Percentiles rank a stretch among this genome's conserved stretches.
Conservation (phyloP, 2,329 filamentous ascomycete species). For the Xylaria sp. region DNA sequence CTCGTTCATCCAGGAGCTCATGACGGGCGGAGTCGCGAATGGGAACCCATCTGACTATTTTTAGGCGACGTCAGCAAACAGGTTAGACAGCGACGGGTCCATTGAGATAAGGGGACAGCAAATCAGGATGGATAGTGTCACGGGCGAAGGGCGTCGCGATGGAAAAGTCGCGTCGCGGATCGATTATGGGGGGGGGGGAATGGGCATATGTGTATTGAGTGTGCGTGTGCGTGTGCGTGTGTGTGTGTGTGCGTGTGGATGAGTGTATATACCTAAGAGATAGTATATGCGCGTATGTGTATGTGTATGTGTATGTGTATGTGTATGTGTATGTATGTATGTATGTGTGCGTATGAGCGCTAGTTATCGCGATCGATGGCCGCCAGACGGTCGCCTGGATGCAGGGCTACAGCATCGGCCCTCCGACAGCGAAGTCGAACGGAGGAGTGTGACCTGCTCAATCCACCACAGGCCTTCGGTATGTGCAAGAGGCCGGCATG, state of each 20-base stretch:
- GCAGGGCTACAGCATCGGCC: conserved; percentile 24
- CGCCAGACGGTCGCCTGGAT: conserved; percentile 12
- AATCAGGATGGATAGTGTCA: conserved; percentile 44
- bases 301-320: conserved; percentile 10
- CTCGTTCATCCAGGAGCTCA: conserved; percentile 76
- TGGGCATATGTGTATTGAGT: not conserved
- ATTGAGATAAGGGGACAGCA: conserved; percentile 45
- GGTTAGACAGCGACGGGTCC: conserved; percentile 42
- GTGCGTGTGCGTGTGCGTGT: not conserved
- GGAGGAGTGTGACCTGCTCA: conserved; percentile 7
- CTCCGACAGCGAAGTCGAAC: conserved; percentile 21
- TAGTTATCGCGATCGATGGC: conserved; percentile 15
- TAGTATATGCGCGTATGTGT: not conserved
- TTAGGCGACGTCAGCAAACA: conserved; percentile 47
- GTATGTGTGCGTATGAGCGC: conserved; percentile 10
- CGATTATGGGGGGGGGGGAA: conserved; percentile 39
- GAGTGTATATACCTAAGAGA: not conserved
- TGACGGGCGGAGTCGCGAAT: conserved; percentile 55
- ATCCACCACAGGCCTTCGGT: not conserved
- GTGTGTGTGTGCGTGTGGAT: not conserved
- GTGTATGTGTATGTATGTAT: conserved; percentile 6
- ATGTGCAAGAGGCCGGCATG: not conserved
- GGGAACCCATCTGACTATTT: conserved; percentile 52
- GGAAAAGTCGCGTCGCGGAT: conserved; percentile 49
- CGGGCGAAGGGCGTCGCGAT: conserved; percentile 44